Evolutionary conservation across 768 basidiomycete genomes (phyloP).

Genomic region (Mycena floridula): DNA sequence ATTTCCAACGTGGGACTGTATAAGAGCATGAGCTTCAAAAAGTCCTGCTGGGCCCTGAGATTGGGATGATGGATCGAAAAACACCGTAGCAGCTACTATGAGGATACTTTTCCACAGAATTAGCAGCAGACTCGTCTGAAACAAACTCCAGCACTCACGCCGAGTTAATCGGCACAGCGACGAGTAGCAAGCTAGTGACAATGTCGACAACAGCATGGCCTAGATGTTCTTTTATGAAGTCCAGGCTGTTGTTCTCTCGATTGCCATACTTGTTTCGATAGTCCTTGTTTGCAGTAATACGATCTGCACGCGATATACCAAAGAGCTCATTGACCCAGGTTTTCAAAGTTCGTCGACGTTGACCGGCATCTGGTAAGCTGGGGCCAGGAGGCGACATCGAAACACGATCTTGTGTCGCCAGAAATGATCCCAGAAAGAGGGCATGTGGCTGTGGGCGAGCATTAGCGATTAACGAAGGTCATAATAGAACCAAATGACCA

Average conservation of each 20-base stretch:
- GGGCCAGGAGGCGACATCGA: constrained; percentile 11
- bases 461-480: neutral
- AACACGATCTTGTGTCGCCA: constrained; percentile 54
- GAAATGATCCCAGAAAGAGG: constrained; percentile 55
- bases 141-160: constrained; percentile 34
- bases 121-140: neutral
- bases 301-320: constrained; percentile 23
- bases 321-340: constrained; percentile 17
- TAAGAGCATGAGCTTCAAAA: constrained; percentile 67
- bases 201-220: constrained; percentile 53
- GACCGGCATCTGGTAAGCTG: constrained; percentile 8
- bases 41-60: constrained; percentile 47
- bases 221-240: constrained; percentile 49
- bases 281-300: neutral
- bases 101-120: constrained; percentile 44
- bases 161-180: constrained; percentile 76
- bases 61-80: constrained; percentile 37
- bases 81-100: constrained; percentile 67
- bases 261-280: constrained; percentile 24
- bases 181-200: constrained; percentile 48
- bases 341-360: constrained; percentile 8
- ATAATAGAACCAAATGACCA: constrained; percentile 60
- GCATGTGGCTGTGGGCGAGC: neutral
- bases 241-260: constrained; percentile 38
- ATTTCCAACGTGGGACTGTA: constrained; percentile 48